These are phyloP conservation scores for Phialemoniopsis sp. DNA, from an alignment of 2,329 filamentous ascomycete species.

Conservation along the genomic window DNA sequence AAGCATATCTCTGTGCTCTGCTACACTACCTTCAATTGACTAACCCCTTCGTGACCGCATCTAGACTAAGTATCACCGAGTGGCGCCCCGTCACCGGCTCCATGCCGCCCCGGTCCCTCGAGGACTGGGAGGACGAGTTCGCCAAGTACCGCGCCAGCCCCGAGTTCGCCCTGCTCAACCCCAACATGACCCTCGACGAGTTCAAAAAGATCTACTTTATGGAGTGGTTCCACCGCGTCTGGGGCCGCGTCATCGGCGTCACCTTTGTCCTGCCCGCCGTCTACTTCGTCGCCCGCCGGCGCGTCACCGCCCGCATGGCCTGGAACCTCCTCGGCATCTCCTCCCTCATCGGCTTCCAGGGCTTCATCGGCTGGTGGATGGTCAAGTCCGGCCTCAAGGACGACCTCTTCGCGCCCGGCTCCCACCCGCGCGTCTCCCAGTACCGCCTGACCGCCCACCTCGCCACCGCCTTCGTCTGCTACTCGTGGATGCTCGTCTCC, in stretches of 20 bases:
- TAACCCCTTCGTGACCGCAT: conserved; percentile 8
- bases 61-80: conserved; percentile 93
- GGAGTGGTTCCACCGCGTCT: conserved; percentile 96
- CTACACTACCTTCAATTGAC: not conserved
- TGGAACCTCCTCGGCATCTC: conserved; percentile 77
- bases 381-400: conserved; percentile 95
- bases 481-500: conserved; percentile 89
- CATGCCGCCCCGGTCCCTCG: conserved; percentile 71
- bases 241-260: conserved; percentile 88
- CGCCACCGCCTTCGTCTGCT: conserved; percentile 86
- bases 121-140: conserved; percentile 91
- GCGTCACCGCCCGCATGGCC: conserved; percentile 76
- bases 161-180: conserved; percentile 89
- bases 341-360: conserved; percentile 88
- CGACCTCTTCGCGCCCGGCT: conserved; percentile 87
- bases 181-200: conserved; percentile 85
- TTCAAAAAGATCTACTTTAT: conserved; percentile 99
- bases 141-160: conserved; percentile 87
- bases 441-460: conserved; percentile 90
- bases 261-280: conserved; percentile 83
- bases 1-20: conserved; percentile 19
- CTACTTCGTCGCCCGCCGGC: conserved; percentile 80
- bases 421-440: conserved; percentile 88
- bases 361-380: conserved; percentile 99
- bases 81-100: conserved; percentile 96